Base-by-base conservation (phyloP, 2,329 filamentous ascomycete species). In the Microsporum ferrugineum region DNA sequence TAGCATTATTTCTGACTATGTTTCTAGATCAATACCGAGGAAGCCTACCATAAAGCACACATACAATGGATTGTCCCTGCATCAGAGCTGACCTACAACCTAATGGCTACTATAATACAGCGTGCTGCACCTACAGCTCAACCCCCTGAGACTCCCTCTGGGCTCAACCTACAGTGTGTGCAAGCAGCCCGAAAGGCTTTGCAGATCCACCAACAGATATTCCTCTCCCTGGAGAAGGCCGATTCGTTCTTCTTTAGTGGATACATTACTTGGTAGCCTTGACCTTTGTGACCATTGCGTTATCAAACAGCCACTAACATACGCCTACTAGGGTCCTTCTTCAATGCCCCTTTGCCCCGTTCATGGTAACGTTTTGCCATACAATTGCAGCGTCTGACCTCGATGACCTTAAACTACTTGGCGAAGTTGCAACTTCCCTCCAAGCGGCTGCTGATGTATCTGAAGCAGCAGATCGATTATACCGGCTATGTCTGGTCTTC, bases 401-500 rank as follows among this genome's bases (percentile, higher is more conserved):
- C 23, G 70, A 71, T 7, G 84, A 88, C 64, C 75, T 88, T 3
- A 67, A 72, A 34, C 77, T 80, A 0, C 75, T 88, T 0, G 76
- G 78, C 39, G 77, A 80, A 1, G 87, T 87, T 65, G 79, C 82
- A 57, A 69, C 73, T 23, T 84, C 81, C 1, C 77, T 87, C 2
- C 76, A 80, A 62, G 76, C 78, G 0, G 76, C 78, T 2, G 76
- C 77, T 53, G 75, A 76, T 3, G 73, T 80, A 1, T 86, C 84
- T 0, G 81, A 85, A 66, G 80, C 82, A 1, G 78, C 84, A 27
- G 78, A 81, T 33, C 84, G 83, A 66, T 75, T 88, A 10, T 80
- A 84, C 66, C 80, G 79, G n/a, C 77, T 88, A 33, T 86, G 82
- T 65, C 78, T 80, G 39, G 78, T 87, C 31, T 83, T 88, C 69